phyloP scores from a whole-genome alignment of 1,139 yeast species.

The Sporopachydermia cereana region DNA sequence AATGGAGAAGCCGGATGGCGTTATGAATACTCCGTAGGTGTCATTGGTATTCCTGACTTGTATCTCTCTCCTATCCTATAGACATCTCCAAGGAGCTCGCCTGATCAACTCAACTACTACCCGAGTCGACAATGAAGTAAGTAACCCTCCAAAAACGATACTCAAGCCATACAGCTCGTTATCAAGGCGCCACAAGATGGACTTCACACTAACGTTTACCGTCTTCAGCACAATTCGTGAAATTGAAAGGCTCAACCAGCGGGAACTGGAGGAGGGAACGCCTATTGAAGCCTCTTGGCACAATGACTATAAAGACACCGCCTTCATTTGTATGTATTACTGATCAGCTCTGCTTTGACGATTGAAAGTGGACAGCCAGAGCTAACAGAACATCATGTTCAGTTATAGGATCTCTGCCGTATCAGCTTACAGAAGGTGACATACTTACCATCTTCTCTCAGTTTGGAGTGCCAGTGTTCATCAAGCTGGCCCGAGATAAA shows the following conservation, averaged over 20 bases:
- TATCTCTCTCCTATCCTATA: too few species aligned
- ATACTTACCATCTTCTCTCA: conserved; percentile 73
- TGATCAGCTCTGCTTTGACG: not conserved
- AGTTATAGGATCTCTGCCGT: conserved; percentile 62
- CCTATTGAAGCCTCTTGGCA: conserved; percentile 77
- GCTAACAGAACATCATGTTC: conserved; percentile 16
- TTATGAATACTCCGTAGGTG: too few species aligned
- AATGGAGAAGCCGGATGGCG: too few species aligned
- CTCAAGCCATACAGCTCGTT: too few species aligned
- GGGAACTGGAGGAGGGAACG: conserved; percentile 53
- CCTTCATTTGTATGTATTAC: conserved; percentile 31
- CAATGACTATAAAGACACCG: conserved; percentile 64
- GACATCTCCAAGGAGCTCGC: too few species aligned
- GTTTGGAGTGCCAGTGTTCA: conserved; percentile 76
- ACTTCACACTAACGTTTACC: not conserved
- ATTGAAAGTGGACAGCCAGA: not conserved
- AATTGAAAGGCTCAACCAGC: conserved; percentile 50
- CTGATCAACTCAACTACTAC: too few species aligned
- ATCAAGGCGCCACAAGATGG: too few species aligned
- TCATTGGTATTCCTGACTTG: too few species aligned
- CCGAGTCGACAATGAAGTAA: too few species aligned
- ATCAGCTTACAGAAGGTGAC: conserved; percentile 59
- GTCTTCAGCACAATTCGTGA: conserved; percentile 19
- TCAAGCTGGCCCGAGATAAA: conserved; percentile 59
- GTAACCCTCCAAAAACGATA: too few species aligned